Evolutionary conservation across 75 land plant species (phyloP), one percentile per base, ranked within the genome.

Genomic region (Isoetes taiwanensis): DNA sequence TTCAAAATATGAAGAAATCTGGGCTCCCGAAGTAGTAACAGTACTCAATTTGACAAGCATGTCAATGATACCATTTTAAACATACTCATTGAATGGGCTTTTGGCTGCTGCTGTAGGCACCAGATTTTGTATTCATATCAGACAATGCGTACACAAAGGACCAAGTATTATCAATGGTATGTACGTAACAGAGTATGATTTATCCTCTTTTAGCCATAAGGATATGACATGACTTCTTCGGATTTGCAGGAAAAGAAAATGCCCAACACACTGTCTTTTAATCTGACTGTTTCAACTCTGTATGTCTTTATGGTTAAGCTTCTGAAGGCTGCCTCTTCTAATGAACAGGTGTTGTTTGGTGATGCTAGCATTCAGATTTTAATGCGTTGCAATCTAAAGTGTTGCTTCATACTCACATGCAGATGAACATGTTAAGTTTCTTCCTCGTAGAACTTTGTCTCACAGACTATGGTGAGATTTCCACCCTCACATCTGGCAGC

Each of bases 251-350:
- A 82, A 65, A 78, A 78, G 43, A 35, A 54, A 21, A 82, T 82
- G 58, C 41, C 76, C 14, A 82, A 79, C 52, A 57, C 72, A 6
- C 54, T 82, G 12, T 70, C 67, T 54, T 82, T 78, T 66, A 82
- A 82, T 37, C 11, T 82, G 6, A 65, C 78, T 6, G 56, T 64
- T 31, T 81, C 85, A 10, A 82, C 82, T 5, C 74, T 78, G 0
- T 82, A 72, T 57, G 82, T 82, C 40, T 82, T 82, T 31, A 70
- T 72, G 67, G 65, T 41, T 37, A 72, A 81, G 25, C 72, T 82
- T 69, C 76, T 82, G 1, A 79, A 82, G 56, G 85, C 85, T 21
- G 77, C 82, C 6, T 59, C 61, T 34, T 59, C 73, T 42, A 70
- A 82, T 54, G 69, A 55, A 32, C 56, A 72, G 64, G 85, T 75